These are phyloP conservation scores for Hura crepitans DNA, from an alignment of 441 rosid genomes.

Conservation along the genomic window DNA sequence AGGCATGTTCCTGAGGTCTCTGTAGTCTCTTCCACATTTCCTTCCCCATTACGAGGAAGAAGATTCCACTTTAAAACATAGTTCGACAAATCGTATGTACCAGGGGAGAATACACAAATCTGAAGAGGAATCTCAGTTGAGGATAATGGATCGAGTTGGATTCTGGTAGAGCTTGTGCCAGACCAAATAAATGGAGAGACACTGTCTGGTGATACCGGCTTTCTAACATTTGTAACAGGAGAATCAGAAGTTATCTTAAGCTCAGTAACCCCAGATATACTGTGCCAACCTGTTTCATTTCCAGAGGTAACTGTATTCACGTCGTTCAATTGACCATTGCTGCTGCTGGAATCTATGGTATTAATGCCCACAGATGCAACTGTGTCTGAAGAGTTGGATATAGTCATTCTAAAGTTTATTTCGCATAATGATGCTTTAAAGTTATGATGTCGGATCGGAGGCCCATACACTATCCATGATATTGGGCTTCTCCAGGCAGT, in stretches of 20 bases:
- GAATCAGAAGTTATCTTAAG: slow-evolving; percentile 49
- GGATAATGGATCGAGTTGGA: slow-evolving; percentile 55
- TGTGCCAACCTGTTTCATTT: slow-evolving; percentile 70
- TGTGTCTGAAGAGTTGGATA: slow-evolving; percentile 65
- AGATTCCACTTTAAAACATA: slow-evolving; percentile 74
- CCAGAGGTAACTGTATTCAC: slow-evolving; percentile 33
- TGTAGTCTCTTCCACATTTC: slow-evolving; percentile 23
- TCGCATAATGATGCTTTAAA: slow-evolving; percentile 62
- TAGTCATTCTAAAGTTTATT: slow-evolving; percentile 58
- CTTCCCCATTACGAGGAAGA: slow-evolving; percentile 24
- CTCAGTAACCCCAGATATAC: slow-evolving; percentile 42
- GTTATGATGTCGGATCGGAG: slow-evolving; percentile 51
- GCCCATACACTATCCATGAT: slow-evolving; percentile 76
- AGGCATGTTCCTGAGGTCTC: slow-evolving; percentile 53
- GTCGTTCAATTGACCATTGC: slow-evolving; percentile 28
- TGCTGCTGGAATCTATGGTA: slow-evolving; percentile 39
- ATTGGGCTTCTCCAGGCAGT: slow-evolving; percentile 52
- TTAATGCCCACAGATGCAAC: slow-evolving; percentile 45
- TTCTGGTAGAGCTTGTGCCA: slow-evolving; percentile 63
- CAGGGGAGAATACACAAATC: slow-evolving; percentile 74
- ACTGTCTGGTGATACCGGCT: slow-evolving; percentile 43
- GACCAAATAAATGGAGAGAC: slow-evolving; percentile 77
- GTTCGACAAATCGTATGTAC: slow-evolving; percentile 68
- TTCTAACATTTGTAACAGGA: slow-evolving; percentile 29
- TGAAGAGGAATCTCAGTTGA: slow-evolving; percentile 55